Evolutionary conservation across 164 flowering plant species (phyloP), one percentile per base, ranked within the genome.

Genomic region (Magnolia kwangsiensis): DNA sequence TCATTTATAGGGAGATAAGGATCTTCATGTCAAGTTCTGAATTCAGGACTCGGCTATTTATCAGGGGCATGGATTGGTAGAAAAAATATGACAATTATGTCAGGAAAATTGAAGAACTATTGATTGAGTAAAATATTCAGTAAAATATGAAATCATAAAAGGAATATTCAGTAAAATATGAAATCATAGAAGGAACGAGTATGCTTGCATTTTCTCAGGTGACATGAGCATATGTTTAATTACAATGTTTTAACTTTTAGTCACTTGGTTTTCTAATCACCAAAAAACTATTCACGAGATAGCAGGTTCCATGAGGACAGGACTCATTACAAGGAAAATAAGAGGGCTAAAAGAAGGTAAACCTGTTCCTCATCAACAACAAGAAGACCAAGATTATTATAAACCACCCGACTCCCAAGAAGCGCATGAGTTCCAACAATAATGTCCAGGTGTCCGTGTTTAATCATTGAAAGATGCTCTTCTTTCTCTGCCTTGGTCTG

Each of bases 291-390:
- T 37, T 3, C 21, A 64, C 23, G n/a, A 64, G 3, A 19, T 18
- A n/a, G 27, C 27, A 64, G 67, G 10, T 64, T 64, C 29, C 67
- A 64, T 64, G 67, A 64, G 4, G 20, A 8, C 20, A 18, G 4
- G 67, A 59, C 14, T 59, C 24, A 21, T 2, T 23, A 71, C 16
- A 63, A 9, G 67, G 61, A 55, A 55, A 11, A 55, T 16, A 55
- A 55, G 13, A 55, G 18, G 16, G 61, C 61, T 50, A 50, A 18
- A 9, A 58, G 72, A 76, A 79, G 65, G 67, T 74, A 80, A 72
- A 95, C 99, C 99, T 95, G 99, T 82, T 96, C 99, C 86, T 96
- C 99, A 78, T 96, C 99, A 72, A 96, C 99, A 63, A 93, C 96
- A 77, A 93, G 93, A 72, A 96, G 90, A 76, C 99, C 99, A 64